These are phyloP conservation scores for Discostella stelligera DNA, from an alignment of 352 stramenopile species.

Conservation along the genomic window DNA sequence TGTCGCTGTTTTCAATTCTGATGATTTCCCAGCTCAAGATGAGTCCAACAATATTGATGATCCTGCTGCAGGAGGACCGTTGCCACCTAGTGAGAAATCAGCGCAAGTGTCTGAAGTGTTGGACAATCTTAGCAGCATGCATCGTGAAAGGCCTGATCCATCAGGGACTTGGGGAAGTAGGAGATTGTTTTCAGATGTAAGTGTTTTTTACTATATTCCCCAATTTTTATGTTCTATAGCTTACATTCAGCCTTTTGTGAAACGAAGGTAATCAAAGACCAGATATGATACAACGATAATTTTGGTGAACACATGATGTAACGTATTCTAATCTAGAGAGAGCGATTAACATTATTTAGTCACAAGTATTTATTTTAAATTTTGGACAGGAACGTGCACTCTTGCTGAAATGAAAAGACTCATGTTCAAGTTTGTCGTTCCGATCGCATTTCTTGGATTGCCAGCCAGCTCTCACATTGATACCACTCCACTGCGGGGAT, in stretches of 20 bases:
- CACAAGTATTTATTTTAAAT: not conserved
- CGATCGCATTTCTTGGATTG: slow-evolving; percentile 6
- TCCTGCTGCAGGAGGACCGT: not conserved
- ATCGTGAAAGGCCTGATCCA: not conserved
- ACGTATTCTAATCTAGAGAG: too few species aligned
- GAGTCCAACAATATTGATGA: not conserved
- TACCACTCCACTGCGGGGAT: slow-evolving; percentile 26
- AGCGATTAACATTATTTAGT: too few species aligned
- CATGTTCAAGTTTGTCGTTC: not conserved
- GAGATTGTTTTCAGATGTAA: slow-evolving; percentile 54
- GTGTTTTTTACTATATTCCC: slow-evolving; percentile 18
- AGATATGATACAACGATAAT: slow-evolving; percentile 4
- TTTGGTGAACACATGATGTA: not conserved
- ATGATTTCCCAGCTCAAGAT: slow-evolving; percentile 19
- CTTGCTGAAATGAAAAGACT: too few species aligned
- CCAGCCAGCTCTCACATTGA: slow-evolving; percentile 21
- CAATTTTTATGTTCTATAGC: not conserved
- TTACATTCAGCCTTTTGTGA: not conserved
- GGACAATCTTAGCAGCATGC: not conserved
- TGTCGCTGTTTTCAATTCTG: slow-evolving; percentile 15
- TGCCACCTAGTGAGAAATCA: slow-evolving; percentile 6
- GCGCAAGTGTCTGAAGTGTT: not conserved
- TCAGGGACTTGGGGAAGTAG: slow-evolving; percentile 35
- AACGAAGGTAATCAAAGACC: slow-evolving; percentile 31
- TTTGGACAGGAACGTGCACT: too few species aligned